Evolutionary conservation across 371 early-diverging fungal species (phyloP).

Genomic region (Rhizomucor pusillus): DNA sequence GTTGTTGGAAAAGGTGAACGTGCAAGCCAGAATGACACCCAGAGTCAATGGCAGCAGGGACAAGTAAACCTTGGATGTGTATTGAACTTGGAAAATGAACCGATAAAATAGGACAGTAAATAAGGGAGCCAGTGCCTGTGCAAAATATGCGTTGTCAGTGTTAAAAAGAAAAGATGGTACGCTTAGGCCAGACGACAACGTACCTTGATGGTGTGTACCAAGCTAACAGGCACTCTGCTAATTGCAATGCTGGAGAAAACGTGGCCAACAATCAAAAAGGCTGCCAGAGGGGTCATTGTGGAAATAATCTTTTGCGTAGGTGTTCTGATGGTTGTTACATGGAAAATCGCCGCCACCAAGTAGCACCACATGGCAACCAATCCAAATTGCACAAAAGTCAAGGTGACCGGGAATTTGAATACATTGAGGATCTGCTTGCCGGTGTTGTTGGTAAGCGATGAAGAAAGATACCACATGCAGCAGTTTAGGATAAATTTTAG

Average conservation of each 20-base stretch:
- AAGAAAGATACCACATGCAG: conserved; percentile 73
- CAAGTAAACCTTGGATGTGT: conserved; percentile 68
- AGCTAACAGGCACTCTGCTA: conserved; percentile 72
- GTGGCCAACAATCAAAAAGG: conserved; percentile 83
- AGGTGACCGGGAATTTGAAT: conserved; percentile 74
- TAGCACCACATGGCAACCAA: conserved; percentile 64
- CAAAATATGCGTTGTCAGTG: neutral
- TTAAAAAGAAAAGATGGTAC: neutral
- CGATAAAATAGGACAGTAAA: conserved; percentile 83
- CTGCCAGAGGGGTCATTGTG: conserved; percentile 66
- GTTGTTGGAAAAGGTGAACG: conserved; percentile 9
- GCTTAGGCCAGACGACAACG: neutral
- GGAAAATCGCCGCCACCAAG: conserved; percentile 34
- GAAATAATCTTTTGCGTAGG: conserved; percentile 54
- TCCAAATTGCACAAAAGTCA: conserved; percentile 77
- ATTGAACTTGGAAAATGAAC: conserved; percentile 60
- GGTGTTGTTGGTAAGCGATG: conserved; percentile 77
- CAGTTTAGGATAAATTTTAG: conserved; percentile 54
- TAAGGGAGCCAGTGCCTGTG: conserved; percentile 79
- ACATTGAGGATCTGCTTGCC: conserved; percentile 73
- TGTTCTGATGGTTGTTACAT: conserved; percentile 44
- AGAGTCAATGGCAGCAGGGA: conserved; percentile 76
- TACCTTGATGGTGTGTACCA: conserved; percentile 90
- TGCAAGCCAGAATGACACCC: conserved; percentile 70
- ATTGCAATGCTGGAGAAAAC: conserved; percentile 76